Base-by-base conservation (phyloP, 2,329 filamentous ascomycete species). In the Polytolypa hystricis region DNA sequence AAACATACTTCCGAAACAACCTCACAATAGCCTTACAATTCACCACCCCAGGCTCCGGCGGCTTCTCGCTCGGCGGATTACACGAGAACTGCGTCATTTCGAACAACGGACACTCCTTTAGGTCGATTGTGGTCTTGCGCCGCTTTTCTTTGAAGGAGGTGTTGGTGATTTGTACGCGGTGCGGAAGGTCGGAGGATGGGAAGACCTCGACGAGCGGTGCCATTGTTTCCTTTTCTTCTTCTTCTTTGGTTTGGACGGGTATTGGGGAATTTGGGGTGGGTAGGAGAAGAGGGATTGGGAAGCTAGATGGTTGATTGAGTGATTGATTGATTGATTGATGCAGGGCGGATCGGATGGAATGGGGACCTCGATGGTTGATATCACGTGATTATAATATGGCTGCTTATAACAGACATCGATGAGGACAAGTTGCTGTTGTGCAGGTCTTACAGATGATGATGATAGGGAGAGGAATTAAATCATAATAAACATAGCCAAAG, bases 61-160 rank as follows among this genome's bases (percentile, higher is more conserved):
- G 56, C 30, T 52, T 54, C 35, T 64, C 58, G 23, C 61, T 55
- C 6, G 66, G 59, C 7, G 74, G 57, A 50, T 74, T 67, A 56
- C 77, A 81, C 17, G 68, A 68, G 51, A 77, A 79, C 57, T 81
- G 76, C 31, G 73, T 58, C 55, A 80, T 55, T 52, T 79, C 72
- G 46, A 72, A 62, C 27, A 79, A 56, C 39, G 66, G 56, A 53
- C 76, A 80, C 33, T 71, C 58, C 37, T 60, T 53, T 4, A 79
- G 60, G 20, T 71, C 59, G 41, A 75, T 57, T 11, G 64, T 57
- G 17, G 50, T 49, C 52, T 76, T 76, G 42, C 71, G 69, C 34
- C 59, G 55, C 50, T 70, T 60, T 58, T 71, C 44, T 56, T 64
- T 45, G 65, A 62, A 53, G 63, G 65, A 58, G 43, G 51, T 55